Evolutionary conservation across 148 eudicot genomes (phyloP).

Genomic region (Salicornia ramosissima): DNA sequence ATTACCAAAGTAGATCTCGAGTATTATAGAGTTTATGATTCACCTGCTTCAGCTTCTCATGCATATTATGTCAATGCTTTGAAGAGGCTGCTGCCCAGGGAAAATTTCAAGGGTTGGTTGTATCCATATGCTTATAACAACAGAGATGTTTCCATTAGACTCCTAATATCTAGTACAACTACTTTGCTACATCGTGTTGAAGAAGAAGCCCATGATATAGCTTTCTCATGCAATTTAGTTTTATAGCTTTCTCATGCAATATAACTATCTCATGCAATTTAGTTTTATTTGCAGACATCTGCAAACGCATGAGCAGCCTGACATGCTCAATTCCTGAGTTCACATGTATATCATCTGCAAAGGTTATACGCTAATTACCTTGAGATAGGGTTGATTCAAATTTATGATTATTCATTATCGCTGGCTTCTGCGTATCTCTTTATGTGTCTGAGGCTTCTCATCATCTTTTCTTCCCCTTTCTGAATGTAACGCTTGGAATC

Average conservation of each 20-base stretch:
- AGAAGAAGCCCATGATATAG: neutral
- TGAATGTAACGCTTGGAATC: neutral
- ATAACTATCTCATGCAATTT: conserved; percentile 16
- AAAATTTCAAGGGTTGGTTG: too few relatives aligned
- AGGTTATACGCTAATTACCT: conserved; percentile 46
- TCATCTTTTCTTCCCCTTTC: neutral
- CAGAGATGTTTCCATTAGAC: neutral
- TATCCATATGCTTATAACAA: too few relatives aligned
- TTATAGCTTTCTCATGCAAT: neutral
- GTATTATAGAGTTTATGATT: neutral
- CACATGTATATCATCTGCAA: conserved; percentile 85
- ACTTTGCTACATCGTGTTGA: neutral
- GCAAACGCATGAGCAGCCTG: conserved; percentile 68
- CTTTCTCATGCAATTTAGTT: neutral
- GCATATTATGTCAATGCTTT: neutral
- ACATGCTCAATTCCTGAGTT: conserved; percentile 90
- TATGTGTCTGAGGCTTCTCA: neutral
- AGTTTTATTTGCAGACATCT: conserved; percentile 50
- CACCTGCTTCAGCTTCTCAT: neutral
- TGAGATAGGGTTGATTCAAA: conserved; percentile 10
- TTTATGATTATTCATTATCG: conserved; percentile 2
- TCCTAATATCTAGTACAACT: neutral
- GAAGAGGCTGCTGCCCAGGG: too few relatives aligned
- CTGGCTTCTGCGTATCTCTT: neutral
- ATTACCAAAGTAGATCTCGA: neutral